These are phyloP conservation scores for Lobulomyces angularis DNA, from an alignment of 192 early-diverging fungal species.

Conservation along the genomic window DNA sequence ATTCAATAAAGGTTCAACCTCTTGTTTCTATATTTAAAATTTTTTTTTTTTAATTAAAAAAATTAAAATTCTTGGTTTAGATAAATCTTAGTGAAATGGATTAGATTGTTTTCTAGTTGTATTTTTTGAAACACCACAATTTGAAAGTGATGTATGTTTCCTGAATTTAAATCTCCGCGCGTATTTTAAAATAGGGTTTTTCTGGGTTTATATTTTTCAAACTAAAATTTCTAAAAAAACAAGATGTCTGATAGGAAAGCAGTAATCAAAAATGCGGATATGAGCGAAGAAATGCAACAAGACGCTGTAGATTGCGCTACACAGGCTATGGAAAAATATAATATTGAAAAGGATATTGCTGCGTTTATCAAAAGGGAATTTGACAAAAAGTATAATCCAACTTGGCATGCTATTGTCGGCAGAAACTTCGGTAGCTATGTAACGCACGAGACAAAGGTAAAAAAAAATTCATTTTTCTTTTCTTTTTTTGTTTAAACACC, in stretches of 20 bases:
- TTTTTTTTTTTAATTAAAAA: no score
- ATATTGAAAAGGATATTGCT: constrained; percentile 97
- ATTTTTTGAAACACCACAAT: no score
- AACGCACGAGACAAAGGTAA: constrained; percentile 75
- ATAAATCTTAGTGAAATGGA: no score
- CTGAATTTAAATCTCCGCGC: no score
- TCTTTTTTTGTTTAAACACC: background rate
- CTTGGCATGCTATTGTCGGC: constrained; percentile 98
- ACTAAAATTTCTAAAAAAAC: no score
- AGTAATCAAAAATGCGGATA: constrained; percentile 95
- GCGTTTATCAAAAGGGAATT: constrained; percentile 96
- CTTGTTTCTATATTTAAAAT: no score
- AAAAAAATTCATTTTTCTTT: background rate
- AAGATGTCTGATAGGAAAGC: constrained; percentile 71
- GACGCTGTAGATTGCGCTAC: constrained; percentile 79
- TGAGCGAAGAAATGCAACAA: constrained; percentile 92
- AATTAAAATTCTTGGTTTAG: no score
- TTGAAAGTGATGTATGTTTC: no score
- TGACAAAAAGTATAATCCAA: constrained; percentile 93
- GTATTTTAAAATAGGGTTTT: no score
- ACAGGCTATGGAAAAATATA: constrained; percentile 80
- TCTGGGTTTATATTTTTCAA: no score
- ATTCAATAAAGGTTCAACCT: no score
- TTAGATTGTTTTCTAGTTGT: no score
- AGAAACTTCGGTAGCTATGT: constrained; percentile 98